These are phyloP conservation scores for Euphorbia tirucalli DNA, from an alignment of 345 rosid genomes.

Conservation along the genomic window DNA sequence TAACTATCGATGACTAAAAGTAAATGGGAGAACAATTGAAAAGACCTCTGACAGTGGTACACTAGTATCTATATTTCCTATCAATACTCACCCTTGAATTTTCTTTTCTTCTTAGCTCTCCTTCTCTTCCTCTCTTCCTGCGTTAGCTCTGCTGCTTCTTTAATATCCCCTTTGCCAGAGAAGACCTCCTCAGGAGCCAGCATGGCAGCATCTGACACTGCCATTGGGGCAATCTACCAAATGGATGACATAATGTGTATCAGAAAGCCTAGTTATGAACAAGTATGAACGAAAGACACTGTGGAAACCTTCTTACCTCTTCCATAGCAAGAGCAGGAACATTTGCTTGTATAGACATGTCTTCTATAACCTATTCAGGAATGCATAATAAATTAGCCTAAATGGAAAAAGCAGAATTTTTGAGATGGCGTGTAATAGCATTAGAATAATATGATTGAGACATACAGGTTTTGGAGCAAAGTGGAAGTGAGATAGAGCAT, in stretches of 20 bases:
- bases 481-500: conserved; percentile 95
- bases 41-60: not conserved
- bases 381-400: not conserved
- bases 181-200: conserved; percentile 96
- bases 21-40: not conserved
- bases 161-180: conserved; percentile 72
- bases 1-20: not conserved
- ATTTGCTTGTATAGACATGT: conserved; percentile 80
- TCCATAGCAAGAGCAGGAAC: conserved; percentile 98
- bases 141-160: conserved; percentile 82
- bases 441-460: conserved; percentile 15
- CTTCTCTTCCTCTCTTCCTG: conserved; percentile 87
- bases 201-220: conserved; percentile 95
- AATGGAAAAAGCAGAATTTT: not conserved
- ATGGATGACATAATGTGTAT: conserved; percentile 20
- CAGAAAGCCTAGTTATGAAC: conserved; percentile 4
- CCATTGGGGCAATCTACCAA: conserved; percentile 84
- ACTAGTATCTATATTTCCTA: not conserved
- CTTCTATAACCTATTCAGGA: conserved; percentile 70
- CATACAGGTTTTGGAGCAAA: conserved; percentile 94
- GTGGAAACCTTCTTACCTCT: conserved; percentile 52
- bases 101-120: conserved; percentile 96
- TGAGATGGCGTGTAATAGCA: not conserved
- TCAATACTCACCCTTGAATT: conserved; percentile 58
- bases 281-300: not conserved